phyloP scores from a whole-genome alignment of 495 filamentous ascomycete species.

The Penicillium antarcticum region DNA sequence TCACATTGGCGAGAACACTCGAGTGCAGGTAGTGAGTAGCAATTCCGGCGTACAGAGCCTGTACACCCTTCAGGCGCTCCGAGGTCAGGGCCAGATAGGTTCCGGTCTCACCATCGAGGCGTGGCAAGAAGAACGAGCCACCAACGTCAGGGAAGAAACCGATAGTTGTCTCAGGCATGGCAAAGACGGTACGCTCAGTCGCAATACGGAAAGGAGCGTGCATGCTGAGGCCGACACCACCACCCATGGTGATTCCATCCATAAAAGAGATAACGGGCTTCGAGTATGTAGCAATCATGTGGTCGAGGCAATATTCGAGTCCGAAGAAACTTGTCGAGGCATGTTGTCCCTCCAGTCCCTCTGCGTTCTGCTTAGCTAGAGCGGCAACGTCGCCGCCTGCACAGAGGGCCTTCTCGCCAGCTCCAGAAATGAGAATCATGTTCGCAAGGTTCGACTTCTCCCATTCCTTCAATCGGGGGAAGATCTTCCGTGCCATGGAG shows the following conservation, averaged over 20 bases:
- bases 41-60: constrained; percentile 77
- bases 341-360: constrained; percentile 62
- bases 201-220: constrained; percentile 96
- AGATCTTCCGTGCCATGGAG: constrained; percentile 92
- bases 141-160: constrained; percentile 98
- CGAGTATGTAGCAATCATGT: constrained; percentile 87
- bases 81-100: constrained; percentile 92
- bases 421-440: constrained; percentile 87
- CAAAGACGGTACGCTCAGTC: constrained; percentile 90
- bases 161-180: constrained; percentile 97
- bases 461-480: constrained; percentile 86
- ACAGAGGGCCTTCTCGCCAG: constrained; percentile 81
- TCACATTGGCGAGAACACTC: constrained; percentile 71
- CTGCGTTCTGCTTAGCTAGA: constrained; percentile 68
- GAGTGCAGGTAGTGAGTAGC: constrained; percentile 96
- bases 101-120: constrained; percentile 77
- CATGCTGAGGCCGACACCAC: constrained; percentile 88
- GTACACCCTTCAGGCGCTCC: constrained; percentile 71
- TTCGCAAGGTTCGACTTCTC: constrained; percentile 90
- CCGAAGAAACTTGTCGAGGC: constrained; percentile 80
- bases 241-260: constrained; percentile 98
- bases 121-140: constrained; percentile 88
- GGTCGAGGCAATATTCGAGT: constrained; percentile 90
- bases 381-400: constrained; percentile 85
- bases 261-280: constrained; percentile 96